Conservation (phyloP, 2,329 filamentous ascomycete species). For the Fusarium redolens region DNA sequence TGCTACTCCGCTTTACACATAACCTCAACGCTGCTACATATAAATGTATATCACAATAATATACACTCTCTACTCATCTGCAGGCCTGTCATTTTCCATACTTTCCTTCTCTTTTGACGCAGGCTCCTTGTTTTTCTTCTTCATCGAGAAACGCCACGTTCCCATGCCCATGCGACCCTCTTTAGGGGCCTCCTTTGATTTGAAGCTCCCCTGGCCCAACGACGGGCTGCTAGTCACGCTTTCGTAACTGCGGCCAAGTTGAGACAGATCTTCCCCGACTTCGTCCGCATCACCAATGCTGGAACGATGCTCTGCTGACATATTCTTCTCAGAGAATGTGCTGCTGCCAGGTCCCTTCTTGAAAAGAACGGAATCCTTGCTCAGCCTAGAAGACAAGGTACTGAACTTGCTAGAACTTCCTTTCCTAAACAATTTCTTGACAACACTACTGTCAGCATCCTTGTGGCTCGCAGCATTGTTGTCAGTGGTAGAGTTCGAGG, state of each 20-base stretch:
- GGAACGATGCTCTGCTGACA: conserved; percentile 64
- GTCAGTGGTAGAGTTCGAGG: conserved; percentile 69
- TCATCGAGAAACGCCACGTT: conserved; percentile 68
- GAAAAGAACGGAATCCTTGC: conserved; percentile 66
- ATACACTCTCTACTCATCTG: conserved; percentile 44
- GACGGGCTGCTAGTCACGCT: conserved; percentile 68
- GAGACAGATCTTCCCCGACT: conserved; percentile 57
- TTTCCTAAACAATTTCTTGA: conserved; percentile 72
- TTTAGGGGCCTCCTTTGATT: conserved; percentile 52
- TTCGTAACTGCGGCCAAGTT: conserved; percentile 64
- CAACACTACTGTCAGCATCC: conserved; percentile 67
- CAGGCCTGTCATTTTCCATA: conserved; percentile 59
- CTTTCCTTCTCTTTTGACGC: conserved; percentile 61
- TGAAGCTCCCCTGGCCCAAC: conserved; percentile 63
- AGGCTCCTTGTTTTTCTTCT: conserved; percentile 67
- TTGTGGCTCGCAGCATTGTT: conserved; percentile 57
- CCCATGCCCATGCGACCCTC: conserved; percentile 63
- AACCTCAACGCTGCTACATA: neutral
- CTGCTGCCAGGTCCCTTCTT: conserved; percentile 70
- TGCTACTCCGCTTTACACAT: conserved; percentile 9
- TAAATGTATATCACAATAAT: neutral
- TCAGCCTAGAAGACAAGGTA: conserved; percentile 63
- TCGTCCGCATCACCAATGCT: conserved; percentile 69
- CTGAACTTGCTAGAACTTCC: conserved; percentile 75
- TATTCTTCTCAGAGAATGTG: conserved; percentile 67